Evolutionary conservation across 2,329 filamentous ascomycete genomes (phyloP), one percentile per base, ranked within the genome.

Genomic region (Aspergillus eucalypticola): DNA sequence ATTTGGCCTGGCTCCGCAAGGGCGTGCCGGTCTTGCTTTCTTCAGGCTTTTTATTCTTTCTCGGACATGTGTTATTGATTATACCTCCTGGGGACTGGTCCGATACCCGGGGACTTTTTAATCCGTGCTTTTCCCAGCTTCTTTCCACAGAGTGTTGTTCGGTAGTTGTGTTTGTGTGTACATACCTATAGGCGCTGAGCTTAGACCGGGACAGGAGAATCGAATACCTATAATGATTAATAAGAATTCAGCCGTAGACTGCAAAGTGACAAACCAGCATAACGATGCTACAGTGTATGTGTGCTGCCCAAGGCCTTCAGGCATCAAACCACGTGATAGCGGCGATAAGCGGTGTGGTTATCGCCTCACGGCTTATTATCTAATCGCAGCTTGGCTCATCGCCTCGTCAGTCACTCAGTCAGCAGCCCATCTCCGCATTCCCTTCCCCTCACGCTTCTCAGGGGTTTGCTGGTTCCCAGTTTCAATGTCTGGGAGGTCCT

Each of bases 51-150:
- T 66, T 50, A 35, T 70, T 55, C 54, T 56, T 71, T 71, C 68
- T 72, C 66, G 65, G 67, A 67, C 64, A 66, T 72, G 69, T 73
- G 63, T 73, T 70, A 70, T 67, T 73, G 66, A 69, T 69, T 71
- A 73, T 75, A 73, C 70, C 72, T 68, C 65, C 65, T 58, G 62
- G 69, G 61, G 66, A 65, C 58, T 53, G 58, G 66, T 64, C 60
- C 64, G 60, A 64, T 70, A 66, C 66, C 64, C 62, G 64, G 58
- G 56, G 53, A 44, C 42, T 19, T 32, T 44, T 46, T 55, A 54
- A 46, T 55, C 46, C 29, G 53, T 55, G 53, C 25, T 57, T 63
- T 64, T 42, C 54, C 55, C 60, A 59, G 48, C 60, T 65, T 56
- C 44, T 54, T 42, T 11, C 38, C 44, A 42, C 52, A 46, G 58